These are phyloP conservation scores for Croton laevigatus DNA, from an alignment of 441 rosid genomes.

Conservation along the genomic window DNA sequence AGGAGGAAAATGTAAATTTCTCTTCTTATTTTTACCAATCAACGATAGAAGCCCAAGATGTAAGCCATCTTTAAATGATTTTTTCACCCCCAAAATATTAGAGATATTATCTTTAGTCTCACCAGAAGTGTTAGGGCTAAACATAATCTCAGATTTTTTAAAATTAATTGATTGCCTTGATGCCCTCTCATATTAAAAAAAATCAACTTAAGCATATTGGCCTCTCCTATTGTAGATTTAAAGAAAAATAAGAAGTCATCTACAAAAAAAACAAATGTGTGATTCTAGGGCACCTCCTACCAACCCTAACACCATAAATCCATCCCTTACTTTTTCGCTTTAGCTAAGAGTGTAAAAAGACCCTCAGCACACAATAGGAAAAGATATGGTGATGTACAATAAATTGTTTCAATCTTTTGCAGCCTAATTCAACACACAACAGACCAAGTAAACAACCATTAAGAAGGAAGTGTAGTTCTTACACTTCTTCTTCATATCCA, in stretches of 20 bases:
- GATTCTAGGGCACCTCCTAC: no score
- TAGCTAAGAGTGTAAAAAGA: no score
- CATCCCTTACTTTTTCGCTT: no score
- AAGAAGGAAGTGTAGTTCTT: no score
- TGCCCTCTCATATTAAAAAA: not conserved
- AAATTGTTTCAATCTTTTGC: no score
- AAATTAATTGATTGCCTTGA: not conserved
- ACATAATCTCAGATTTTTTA: not conserved
- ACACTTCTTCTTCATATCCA: no score
- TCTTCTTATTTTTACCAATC: not conserved
- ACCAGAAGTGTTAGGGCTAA: not conserved
- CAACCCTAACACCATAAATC: no score
- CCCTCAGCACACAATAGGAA: no score
- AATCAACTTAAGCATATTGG: not conserved
- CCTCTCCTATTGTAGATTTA: not conserved
- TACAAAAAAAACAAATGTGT: not conserved
- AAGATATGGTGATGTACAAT: no score
- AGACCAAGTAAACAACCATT: no score
- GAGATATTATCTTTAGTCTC: not conserved
- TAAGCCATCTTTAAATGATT: not conserved
- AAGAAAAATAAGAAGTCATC: not conserved
- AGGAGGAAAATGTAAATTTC: no score
- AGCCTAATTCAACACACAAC: no score
- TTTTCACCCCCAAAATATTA: not conserved
- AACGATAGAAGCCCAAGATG: not conserved